Conservation (phyloP, 331 rosid genomes). For the Acacia concinna region DNA sequence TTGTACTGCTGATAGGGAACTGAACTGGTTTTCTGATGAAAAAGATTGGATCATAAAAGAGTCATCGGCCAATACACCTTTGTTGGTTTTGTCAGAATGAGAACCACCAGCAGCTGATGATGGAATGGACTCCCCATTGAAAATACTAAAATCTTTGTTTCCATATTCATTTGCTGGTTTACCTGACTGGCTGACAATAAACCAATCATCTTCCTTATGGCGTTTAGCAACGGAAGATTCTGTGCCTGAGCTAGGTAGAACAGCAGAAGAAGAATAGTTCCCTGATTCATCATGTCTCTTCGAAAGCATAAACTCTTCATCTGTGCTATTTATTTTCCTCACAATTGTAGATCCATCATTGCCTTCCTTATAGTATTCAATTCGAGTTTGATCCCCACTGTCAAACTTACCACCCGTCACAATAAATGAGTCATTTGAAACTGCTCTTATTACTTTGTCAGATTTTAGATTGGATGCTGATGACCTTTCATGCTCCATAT, state of each 20-base stretch:
- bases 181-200: slow-evolving; percentile 45
- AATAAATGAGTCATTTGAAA: slow-evolving; percentile 69
- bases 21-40: slow-evolving; percentile 49
- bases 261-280: slow-evolving; percentile 34
- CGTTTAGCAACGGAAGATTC: slow-evolving; percentile 48
- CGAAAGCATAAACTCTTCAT: slow-evolving; percentile 59
- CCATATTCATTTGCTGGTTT: slow-evolving; percentile 37
- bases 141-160: slow-evolving; percentile 45
- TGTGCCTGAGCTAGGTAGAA: slow-evolving; percentile 34
- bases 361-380: slow-evolving; percentile 56
- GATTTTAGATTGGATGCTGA: slow-evolving; percentile 40
- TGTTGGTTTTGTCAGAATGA: slow-evolving; percentile 53
- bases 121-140: slow-evolving; percentile 49
- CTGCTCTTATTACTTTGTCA: slow-evolving; percentile 36
- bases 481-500: slow-evolving; percentile 46
- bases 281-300: slow-evolving; percentile 52
- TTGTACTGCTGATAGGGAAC: slow-evolving; percentile 54
- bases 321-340: slow-evolving; percentile 46
- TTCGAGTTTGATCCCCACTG: slow-evolving; percentile 30
- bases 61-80: slow-evolving; percentile 65
- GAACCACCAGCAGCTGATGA: slow-evolving; percentile 38
- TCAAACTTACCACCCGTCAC: slow-evolving; percentile 45
- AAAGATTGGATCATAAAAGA: slow-evolving; percentile 86
- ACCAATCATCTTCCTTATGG: slow-evolving; percentile 78
- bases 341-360: slow-evolving; percentile 37